A percentile compares a stretch with the other conserved stretches of the same genome.
Conservation (phyloP, 2,329 filamentous ascomycete species). For the Talaromyces marneffei region DNA sequence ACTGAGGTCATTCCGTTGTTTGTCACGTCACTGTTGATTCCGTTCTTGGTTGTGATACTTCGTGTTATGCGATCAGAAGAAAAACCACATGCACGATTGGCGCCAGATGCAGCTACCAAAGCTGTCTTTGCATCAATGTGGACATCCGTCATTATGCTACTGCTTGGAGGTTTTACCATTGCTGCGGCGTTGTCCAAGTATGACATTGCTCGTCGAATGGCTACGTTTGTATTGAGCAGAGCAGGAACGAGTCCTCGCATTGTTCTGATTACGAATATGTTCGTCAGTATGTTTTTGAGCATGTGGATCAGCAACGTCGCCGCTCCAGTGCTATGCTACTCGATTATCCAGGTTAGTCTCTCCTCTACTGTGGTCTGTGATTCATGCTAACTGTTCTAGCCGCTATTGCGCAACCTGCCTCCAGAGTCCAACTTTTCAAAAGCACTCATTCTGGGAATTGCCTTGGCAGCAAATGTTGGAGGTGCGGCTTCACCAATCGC, state of each 20-base stretch:
- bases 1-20: constrained; percentile 97
- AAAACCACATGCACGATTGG: constrained; percentile 62
- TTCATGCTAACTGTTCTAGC: constrained; percentile 44
- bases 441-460: constrained; percentile 90
- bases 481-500: constrained; percentile 96
- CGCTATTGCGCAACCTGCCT: constrained; percentile 87
- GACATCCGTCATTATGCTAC: constrained; percentile 97
- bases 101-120: constrained; percentile 71
- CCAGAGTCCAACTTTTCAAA: constrained; percentile 90
- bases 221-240: constrained; percentile 92
- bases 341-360: constrained; percentile 75
- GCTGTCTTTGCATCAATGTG: constrained; percentile 96
- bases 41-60: constrained; percentile 84
- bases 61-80: constrained; percentile 75
- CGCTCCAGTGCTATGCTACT: constrained; percentile 92
- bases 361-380: background rate
- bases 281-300: constrained; percentile 92
- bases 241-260: constrained; percentile 84
- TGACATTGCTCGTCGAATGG: constrained; percentile 95
- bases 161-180: constrained; percentile 92
- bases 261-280: constrained; percentile 96
- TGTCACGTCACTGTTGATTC: constrained; percentile 88
- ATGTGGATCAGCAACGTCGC: constrained; percentile 99
- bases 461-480: constrained; percentile 89
- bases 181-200: constrained; percentile 94